Conservation (phyloP, 345 rosid genomes). For the Trapa bicornis region DNA sequence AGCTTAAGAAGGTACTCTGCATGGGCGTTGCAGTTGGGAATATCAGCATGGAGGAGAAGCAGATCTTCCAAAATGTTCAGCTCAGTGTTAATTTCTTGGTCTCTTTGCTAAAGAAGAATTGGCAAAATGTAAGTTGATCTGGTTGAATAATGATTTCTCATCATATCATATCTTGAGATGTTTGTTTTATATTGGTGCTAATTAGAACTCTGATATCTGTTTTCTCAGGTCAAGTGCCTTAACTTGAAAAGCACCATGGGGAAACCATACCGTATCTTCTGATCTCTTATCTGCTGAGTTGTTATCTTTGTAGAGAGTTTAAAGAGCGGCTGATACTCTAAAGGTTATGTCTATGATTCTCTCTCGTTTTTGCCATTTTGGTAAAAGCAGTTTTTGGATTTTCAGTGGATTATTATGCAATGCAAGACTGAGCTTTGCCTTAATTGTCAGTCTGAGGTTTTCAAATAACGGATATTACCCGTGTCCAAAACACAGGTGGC, state of each 20-base stretch:
- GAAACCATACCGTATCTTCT: slow-evolving; percentile 48
- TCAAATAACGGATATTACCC: too few species aligned
- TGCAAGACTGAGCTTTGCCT: not conserved
- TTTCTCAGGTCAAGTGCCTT: slow-evolving; percentile 58
- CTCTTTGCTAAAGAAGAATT: slow-evolving; percentile 65
- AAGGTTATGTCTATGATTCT: slow-evolving; percentile 1
- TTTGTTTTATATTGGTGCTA: not conserved
- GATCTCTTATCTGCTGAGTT: slow-evolving; percentile 6
- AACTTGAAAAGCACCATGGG: slow-evolving; percentile 17
- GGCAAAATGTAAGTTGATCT: slow-evolving; percentile 55
- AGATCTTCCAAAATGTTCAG: slow-evolving; percentile 6
- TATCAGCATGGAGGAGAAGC: slow-evolving; percentile 5
- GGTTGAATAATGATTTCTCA: not conserved
- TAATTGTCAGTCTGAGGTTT: too few species aligned
- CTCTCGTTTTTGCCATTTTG: slow-evolving; percentile 1
- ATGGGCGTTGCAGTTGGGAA: slow-evolving; percentile 86
- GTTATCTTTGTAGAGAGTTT: not conserved
- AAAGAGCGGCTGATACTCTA: not conserved
- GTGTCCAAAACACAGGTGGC: too few species aligned
- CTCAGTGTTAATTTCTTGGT: slow-evolving; percentile 69
- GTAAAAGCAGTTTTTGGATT: not conserved
- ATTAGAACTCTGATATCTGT: not conserved
- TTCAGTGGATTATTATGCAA: too few species aligned
- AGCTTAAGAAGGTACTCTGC: slow-evolving; percentile 68
- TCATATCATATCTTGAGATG: too few species aligned